A percentile compares a stretch with the other conserved stretches of the same genome.
Conservation (phyloP, 2,329 filamentous ascomycete genomes). For the Paraphoma sp. region DNA sequence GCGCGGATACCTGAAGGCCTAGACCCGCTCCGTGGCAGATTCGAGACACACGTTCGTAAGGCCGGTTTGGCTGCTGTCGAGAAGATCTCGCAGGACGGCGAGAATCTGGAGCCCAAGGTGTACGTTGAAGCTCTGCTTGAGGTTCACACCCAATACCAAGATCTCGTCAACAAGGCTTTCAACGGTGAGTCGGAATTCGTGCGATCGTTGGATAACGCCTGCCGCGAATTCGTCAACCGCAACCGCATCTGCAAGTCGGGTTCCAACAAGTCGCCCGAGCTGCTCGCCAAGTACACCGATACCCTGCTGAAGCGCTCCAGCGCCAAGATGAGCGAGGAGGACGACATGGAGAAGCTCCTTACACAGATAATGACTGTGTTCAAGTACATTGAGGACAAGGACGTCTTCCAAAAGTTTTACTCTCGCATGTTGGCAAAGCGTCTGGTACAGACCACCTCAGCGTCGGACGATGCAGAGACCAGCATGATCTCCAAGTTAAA, state of each 20-base stretch:
- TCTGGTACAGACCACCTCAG: conserved; percentile 91
- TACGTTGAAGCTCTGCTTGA: conserved; percentile 96
- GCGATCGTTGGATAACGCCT: conserved; percentile 93
- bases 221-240: conserved; percentile 96
- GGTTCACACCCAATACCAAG: conserved; percentile 91
- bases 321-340: conserved; percentile 89
- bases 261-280: conserved; percentile 91
- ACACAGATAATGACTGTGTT: conserved; percentile 98
- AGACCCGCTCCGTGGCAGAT: conserved; percentile 83
- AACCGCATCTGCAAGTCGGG: conserved; percentile 95
- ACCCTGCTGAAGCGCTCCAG: conserved; percentile 85
- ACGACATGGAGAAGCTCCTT: conserved; percentile 87
- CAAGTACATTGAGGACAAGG: conserved; percentile 99
- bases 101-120: conserved; percentile 92
- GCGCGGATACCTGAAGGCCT: conserved; percentile 89
- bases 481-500: conserved; percentile 99
- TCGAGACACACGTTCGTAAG: conserved; percentile 91
- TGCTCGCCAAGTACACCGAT: conserved; percentile 95
- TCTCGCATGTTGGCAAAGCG: conserved; percentile 95
- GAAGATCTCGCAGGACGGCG: conserved; percentile 86
- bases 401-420: conserved; percentile 99
- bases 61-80: conserved; percentile 87
- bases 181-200: conserved; percentile 97
- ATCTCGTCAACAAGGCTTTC: conserved; percentile 89
- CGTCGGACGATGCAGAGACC: conserved; percentile 95